phyloP scores from a whole-genome alignment of 2,329 filamentous ascomycete species.

The Ophiocordyceps camponoti-leonardi region DNA sequence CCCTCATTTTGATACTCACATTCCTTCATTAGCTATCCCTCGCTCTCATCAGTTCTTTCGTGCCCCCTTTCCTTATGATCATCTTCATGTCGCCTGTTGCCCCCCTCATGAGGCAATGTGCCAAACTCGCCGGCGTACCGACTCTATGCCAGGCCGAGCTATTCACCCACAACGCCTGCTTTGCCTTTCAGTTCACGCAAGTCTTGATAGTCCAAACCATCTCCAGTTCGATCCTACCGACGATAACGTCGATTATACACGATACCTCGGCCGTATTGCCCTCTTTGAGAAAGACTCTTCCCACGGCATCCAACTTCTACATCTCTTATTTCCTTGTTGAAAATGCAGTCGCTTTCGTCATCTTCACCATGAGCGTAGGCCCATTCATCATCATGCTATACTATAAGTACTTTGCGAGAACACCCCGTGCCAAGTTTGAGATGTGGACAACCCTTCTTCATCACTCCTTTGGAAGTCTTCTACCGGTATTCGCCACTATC shows the following conservation, averaged over 20 bases:
- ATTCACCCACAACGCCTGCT: constrained; percentile 84
- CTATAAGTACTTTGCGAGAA: constrained; percentile 56
- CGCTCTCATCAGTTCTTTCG: constrained; percentile 49
- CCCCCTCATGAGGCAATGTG: constrained; percentile 45
- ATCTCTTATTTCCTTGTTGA: constrained; percentile 80
- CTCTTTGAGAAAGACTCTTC: constrained; percentile 55
- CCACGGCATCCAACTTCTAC: constrained; percentile 83
- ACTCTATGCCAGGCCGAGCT: constrained; percentile 69
- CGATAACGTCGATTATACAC: constrained; percentile 43
- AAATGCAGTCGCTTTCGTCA: constrained; percentile 57
- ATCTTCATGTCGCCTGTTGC: constrained; percentile 74
- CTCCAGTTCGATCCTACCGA: constrained; percentile 58
- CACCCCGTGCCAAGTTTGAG: constrained; percentile 60
- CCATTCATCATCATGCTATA: constrained; percentile 51
- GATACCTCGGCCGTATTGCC: constrained; percentile 43
- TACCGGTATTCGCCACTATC: constrained; percentile 60
- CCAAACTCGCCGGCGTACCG: constrained; percentile 63
- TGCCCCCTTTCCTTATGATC: constrained; percentile 69
- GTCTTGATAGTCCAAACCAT: constrained; percentile 81
- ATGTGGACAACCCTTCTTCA: constrained; percentile 53
- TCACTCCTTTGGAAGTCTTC: constrained; percentile 61
- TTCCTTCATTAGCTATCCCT: neutral
- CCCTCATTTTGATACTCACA: neutral
- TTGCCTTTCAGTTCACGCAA: constrained; percentile 80
- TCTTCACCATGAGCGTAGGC: constrained; percentile 49